Base-by-base conservation (phyloP, 2,329 filamentous ascomycete genomes). In the Lecanicillium sp. region DNA sequence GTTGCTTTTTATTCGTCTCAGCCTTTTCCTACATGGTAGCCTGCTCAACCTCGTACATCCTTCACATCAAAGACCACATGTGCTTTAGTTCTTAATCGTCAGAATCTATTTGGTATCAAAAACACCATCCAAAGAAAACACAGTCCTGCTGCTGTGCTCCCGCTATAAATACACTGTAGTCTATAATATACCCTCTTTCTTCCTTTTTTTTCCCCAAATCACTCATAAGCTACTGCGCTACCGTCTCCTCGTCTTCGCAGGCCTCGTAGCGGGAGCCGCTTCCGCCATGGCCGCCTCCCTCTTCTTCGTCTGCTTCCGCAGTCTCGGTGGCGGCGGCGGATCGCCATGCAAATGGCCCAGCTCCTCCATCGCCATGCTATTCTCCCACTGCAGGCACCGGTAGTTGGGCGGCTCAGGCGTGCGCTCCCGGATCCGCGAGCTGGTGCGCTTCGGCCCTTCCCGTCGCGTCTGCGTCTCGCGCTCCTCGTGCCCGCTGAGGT, bases 261-360 rank as follows among this genome's bases (percentile, higher is more conserved):
- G 17, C 8, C 28, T 15, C 14, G 19, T 17, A 10, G 29, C 15
- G 15, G 30, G 20, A 7, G 50, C 43, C 10, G 46, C 44, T 4
- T 50, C 46, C 27, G 61, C 59, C n/a, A 44, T 50, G 36, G 47
- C 45, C 19, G 63, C 66, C 52, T 71, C 69, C 39, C 71, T 65
- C 56, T 74, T 77, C 53, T 64, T 68, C 13, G 60, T 64, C 45
- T 68, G 65, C 58, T 77, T 78, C 47, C 65, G 62, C 17, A 64
- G 50, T 44, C 71, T 61, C 4, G 68, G 68, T 2, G 69, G 71
- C 29, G 72, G 71, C 7, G 72, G 71, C 20, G 70, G 65, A 42
- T 75, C 64, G 44, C 69, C 72, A 53, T 79, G 75, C 27, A 78
- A 54, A 42, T 79, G 73, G 1, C 75, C 75, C 14, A 76, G 49